Conservation (phyloP, 257 asterid genomes). For the Anisodus tanguticus region DNA sequence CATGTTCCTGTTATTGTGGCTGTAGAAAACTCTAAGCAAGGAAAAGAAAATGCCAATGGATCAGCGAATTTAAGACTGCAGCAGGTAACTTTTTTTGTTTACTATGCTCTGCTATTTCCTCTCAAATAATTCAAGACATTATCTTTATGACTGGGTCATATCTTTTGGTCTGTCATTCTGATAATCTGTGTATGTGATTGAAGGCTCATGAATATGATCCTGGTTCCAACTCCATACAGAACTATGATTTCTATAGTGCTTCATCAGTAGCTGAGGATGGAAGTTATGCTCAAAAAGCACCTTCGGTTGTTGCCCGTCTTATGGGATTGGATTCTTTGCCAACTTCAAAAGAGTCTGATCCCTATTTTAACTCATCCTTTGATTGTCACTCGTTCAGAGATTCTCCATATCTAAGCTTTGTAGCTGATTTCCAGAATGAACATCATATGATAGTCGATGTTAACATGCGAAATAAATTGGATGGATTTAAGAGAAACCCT, state of each 20-base stretch:
- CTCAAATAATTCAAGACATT: constrained; percentile 22
- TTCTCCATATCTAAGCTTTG: constrained; percentile 51
- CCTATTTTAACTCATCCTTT: constrained; percentile 45
- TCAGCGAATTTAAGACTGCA: constrained; percentile 54
- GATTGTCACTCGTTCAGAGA: constrained; percentile 70
- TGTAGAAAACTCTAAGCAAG: constrained; percentile 68
- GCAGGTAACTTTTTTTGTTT: constrained; percentile 53
- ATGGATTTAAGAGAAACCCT: constrained; percentile 73
- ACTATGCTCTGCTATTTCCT: constrained; percentile 10
- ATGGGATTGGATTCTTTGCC: constrained; percentile 98
- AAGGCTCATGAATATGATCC: constrained; percentile 65
- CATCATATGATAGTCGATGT: constrained; percentile 79
- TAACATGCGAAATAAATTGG: constrained; percentile 78
- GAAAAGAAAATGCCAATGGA: constrained; percentile 57
- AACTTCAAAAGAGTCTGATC: constrained; percentile 57
- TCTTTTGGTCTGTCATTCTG: constrained; percentile 18
- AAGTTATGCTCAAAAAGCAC: constrained; percentile 63
- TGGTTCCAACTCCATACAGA: constrained; percentile 46
- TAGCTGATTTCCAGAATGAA: constrained; percentile 56
- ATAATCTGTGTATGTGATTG: constrained; percentile 34
- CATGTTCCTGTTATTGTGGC: constrained; percentile 34
- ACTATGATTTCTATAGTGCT: constrained; percentile 54
- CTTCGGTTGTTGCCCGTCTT: constrained; percentile 98
- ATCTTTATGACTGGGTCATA: constrained; percentile 18
- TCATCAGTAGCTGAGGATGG: constrained; percentile 66